phyloP scores from a whole-genome alignment of 257 asterid species.

The Verbena officinalis region DNA sequence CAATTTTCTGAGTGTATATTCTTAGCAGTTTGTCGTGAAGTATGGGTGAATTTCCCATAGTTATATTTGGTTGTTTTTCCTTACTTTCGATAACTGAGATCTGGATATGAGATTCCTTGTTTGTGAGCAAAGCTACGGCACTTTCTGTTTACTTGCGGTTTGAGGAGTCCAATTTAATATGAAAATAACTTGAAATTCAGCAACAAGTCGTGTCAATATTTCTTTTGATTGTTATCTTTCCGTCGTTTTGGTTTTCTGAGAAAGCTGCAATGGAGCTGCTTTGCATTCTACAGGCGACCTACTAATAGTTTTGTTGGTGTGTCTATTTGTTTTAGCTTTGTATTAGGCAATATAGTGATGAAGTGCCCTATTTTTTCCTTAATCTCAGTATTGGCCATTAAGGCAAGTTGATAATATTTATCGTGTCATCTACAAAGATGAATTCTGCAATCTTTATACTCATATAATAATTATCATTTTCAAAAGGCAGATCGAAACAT shows the following conservation, averaged over 20 bases:
- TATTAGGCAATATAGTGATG: slow-evolving; percentile 3
- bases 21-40: slow-evolving; percentile 1
- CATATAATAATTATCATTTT: slow-evolving; percentile 67
- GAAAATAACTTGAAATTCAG: slow-evolving; percentile 4
- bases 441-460: slow-evolving; percentile 32
- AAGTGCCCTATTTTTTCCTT: background rate
- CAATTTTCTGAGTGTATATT: background rate
- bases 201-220: background rate
- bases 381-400: too few species aligned
- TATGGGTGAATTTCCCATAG: background rate
- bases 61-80: background rate
- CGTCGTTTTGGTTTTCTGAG: background rate
- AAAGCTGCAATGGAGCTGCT: background rate
- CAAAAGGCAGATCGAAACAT: slow-evolving; percentile 99
- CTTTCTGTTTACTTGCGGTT: slow-evolving; percentile 11
- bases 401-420: background rate
- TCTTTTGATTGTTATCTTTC: background rate
- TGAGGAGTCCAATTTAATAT: slow-evolving; percentile 11
- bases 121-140: slow-evolving; percentile 9
- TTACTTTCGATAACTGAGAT: slow-evolving; percentile 19
- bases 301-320: slow-evolving; percentile 16
- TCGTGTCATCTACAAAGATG: slow-evolving; percentile 11
- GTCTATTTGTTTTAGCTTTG: slow-evolving; percentile 12
- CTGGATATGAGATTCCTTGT: slow-evolving; percentile 23
- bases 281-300: slow-evolving; percentile 8